Base-by-base conservation (phyloP, 2,329 filamentous ascomycete genomes). In the Proliferodiscus dingleyae region DNA sequence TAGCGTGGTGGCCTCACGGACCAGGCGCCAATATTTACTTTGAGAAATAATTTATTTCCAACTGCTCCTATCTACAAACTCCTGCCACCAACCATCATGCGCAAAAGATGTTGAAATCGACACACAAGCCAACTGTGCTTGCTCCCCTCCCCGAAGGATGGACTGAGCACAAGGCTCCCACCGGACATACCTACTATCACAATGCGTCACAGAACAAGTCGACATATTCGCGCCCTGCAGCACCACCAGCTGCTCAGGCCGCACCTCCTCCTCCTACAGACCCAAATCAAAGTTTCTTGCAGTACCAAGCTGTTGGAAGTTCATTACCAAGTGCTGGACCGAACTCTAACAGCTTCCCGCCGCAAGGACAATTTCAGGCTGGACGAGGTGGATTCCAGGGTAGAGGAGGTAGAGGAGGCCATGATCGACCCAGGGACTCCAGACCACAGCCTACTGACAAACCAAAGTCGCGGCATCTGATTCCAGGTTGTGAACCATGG, bases 141-240 rank as follows among this genome's bases (percentile, higher is more conserved):
- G 72, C 78, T 37, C 80, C 86, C 28, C 72, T 96, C 1, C 84
- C 83, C 22, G 74, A 83, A 34, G 89, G 88, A 52, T 96, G 90
- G 90, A 88, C 86, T n/a, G 87, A 95, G 66, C 89, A 96, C 69
- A 90, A 83, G 67, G 89, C 90, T 42, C 90, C 89, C 5, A 84
- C 85, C 41, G 80, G 80, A 4, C 89, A 95, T 66, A 75, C 76
- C 22, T 96, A 95, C 70, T 96, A 90, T 68, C 93, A 94, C 71
- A 85, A 95, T 68, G 73, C 81, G 37, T 72, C 77, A 45, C 91
- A 87, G 1, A 89, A 93, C 59, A 78, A 87, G 60, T 95, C 90
- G 1, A 95, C 90, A 34, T 96, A 95, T 65, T 85, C 77, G 30
- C 81, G 88, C 26, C 90, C 90, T n/a, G 68, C 69, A 47, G 62